Base-by-base conservation (phyloP, 2,329 filamentous ascomycete species). In the Colletotrichum karsti region DNA sequence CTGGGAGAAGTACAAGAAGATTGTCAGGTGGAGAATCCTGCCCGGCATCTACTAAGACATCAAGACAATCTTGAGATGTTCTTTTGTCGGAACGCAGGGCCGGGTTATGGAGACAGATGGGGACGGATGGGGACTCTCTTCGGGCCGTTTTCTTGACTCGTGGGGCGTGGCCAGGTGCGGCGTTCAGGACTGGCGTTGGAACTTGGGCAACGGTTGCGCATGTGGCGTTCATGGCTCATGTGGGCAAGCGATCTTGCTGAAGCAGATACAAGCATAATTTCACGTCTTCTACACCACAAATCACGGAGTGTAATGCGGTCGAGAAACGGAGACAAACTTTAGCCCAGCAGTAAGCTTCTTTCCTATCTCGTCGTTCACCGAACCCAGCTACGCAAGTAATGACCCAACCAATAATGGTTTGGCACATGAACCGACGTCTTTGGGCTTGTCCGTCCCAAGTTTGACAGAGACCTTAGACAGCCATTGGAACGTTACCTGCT, bases 1-100 rank as follows among this genome's bases (percentile, higher is more conserved):
- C 77, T 98, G 95, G 95, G 89, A 94, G 70, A 88, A 90, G 81
- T 98, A 98, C 81, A 94, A 92, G 80, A 90, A 91, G 80, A 87
- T 90, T 76, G 95, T 98, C 48, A 90, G 86, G 68, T 97, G 88
- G 79, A 88, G 91, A 76, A 97, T 98, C 73, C 81, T 98, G 42
- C 95, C 95, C 6, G 92, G 92, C 37, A 83, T 98, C 18, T 98
- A 98, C 81, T 98, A 39, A 46, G 28, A n/a, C 2, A 12, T 2
- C 7, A 51, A 22, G 15, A 9, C 5, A 20, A 20, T 5, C 5
- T 7, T 20, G 12, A 4, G 5, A 20, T 10, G 9, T 12, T 15
- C 15, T 4, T n/a, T 5, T 18, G 9, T 48, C 51, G 59, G 59
- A 18, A 63, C n/a, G 18, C 18, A 51, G 64, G 53, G 53, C 54